Evolutionary conservation across 176 grass and related monocot species (phyloP).

Genomic region (Themeda triandra): DNA sequence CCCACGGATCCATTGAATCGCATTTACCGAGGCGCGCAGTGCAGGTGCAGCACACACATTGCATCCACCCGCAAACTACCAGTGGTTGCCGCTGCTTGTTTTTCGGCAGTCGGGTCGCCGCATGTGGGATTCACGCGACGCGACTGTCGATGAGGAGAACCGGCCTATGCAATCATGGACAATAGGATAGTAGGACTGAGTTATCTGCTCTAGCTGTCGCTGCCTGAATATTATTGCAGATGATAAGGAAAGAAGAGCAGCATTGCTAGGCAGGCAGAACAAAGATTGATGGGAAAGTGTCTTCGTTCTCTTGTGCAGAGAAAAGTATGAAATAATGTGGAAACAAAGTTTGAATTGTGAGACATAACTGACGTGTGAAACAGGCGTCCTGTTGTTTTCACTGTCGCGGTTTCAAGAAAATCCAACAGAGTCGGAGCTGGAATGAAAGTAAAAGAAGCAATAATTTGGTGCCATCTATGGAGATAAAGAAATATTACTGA

Average conservation of each 20-base stretch:
- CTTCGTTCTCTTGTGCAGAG: neutral
- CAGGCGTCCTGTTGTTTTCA: neutral
- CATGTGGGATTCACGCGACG: conserved; percentile 34
- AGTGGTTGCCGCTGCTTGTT: conserved; percentile 3
- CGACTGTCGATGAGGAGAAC: neutral
- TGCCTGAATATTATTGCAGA: neutral
- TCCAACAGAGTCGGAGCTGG: neutral
- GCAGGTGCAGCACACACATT: neutral
- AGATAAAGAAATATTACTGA: neutral
- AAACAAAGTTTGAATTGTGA: neutral
- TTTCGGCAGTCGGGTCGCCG: conserved; percentile 31
- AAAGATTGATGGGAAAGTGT: neutral
- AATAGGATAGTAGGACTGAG: neutral
- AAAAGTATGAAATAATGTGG: neutral
- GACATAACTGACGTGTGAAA: neutral
- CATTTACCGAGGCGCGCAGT: neutral
- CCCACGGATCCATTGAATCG: conserved; percentile 17
- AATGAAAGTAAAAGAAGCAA: neutral
- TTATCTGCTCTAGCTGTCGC: neutral
- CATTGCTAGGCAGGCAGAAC: neutral
- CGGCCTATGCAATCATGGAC: neutral
- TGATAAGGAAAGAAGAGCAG: neutral
- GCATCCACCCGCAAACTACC: neutral
- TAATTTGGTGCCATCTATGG: neutral
- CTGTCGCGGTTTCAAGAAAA: neutral